These are phyloP conservation scores for Polygonum maritimum DNA, from an alignment of 148 eudicot species.

Conservation along the genomic window DNA sequence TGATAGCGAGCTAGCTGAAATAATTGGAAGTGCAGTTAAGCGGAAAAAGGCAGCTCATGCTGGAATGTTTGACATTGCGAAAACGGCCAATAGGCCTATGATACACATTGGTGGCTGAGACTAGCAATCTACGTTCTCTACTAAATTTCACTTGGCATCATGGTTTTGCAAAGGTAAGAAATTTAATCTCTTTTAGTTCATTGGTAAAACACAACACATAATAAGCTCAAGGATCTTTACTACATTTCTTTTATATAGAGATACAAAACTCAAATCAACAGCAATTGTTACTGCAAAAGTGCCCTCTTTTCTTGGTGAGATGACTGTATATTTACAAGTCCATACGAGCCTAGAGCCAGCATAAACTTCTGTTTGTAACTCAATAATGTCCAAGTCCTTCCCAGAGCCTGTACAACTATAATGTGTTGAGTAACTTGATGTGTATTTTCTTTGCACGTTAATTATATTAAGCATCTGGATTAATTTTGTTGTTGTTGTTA, in stretches of 20 bases:
- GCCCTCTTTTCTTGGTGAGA: neutral
- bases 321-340: neutral
- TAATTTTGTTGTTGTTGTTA: neutral
- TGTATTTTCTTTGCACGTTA: no score
- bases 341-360: neutral
- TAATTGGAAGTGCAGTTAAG: conserved; percentile 80
- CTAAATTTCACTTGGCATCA: neutral
- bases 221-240: neutral
- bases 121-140: neutral
- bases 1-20: conserved; percentile 61
- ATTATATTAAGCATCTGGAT: neutral
- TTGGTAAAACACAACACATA: neutral
- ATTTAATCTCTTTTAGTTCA: neutral
- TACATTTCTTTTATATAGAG: neutral
- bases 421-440: neutral
- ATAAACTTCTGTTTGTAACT: neutral
- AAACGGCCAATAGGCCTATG: conserved; percentile 92
- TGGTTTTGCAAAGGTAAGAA: neutral
- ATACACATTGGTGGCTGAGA: conserved; percentile 78
- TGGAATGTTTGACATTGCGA: conserved; percentile 92
- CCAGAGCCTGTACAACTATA: neutral
- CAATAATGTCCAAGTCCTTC: no score
- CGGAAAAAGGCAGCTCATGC: conserved; percentile 96
- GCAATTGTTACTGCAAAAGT: no score
- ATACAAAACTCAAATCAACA: neutral